phyloP scores from a whole-genome alignment of 768 basidiomycete genomes.

The Rhizopogon roseolus region DNA sequence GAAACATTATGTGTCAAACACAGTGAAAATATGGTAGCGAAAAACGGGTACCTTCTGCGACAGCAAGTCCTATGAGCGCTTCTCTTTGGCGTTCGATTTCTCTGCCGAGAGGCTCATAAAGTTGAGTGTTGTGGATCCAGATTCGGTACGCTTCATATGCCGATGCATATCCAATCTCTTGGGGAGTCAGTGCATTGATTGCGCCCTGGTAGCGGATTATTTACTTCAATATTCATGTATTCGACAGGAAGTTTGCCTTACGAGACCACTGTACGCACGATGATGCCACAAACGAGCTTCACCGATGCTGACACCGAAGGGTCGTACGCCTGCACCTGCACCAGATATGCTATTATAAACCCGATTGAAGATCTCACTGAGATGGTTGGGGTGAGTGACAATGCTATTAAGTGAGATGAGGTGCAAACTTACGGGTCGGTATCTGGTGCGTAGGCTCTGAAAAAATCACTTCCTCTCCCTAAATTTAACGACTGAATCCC shows the following conservation, averaged over 20 bases:
- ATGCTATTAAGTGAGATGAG: neutral
- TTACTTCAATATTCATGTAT: neutral
- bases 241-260: constrained; percentile 22
- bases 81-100: constrained; percentile 62
- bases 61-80: constrained; percentile 60
- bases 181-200: constrained; percentile 47
- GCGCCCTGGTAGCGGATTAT: constrained; percentile 34
- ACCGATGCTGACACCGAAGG: constrained; percentile 45
- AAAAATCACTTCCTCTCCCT: constrained; percentile 65
- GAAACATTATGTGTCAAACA: constrained; percentile 3
- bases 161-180: constrained; percentile 70
- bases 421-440: constrained; percentile 4
- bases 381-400: neutral
- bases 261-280: constrained; percentile 59
- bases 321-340: constrained; percentile 5
- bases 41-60: constrained; percentile 56
- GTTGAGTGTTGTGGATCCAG: constrained; percentile 53
- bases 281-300: constrained; percentile 66
- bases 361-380: constrained; percentile 32
- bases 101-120: constrained; percentile 52
- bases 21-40: neutral
- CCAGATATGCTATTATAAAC: constrained; percentile 23
- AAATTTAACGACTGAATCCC: constrained; percentile 1
- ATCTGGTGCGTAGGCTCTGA: constrained; percentile 50
- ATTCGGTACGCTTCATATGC: constrained; percentile 73